Conservation (phyloP, 305 asterid genomes). For the Fraxinus albicans region DNA sequence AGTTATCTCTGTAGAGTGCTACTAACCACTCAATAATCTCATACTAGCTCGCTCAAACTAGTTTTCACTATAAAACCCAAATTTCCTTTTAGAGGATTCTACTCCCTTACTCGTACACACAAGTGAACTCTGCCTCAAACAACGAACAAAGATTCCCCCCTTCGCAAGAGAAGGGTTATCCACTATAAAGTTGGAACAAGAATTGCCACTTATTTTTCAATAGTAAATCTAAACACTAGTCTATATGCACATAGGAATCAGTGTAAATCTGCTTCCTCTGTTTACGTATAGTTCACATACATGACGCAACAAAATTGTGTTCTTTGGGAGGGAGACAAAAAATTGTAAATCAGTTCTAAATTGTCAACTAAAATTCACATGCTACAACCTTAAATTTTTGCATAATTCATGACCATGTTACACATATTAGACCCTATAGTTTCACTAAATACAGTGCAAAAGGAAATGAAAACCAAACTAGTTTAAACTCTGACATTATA, state of each 20-base stretch:
- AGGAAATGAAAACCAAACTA: not conserved
- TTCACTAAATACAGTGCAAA: not conserved
- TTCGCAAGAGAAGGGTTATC: not conserved
- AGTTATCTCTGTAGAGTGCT: not conserved
- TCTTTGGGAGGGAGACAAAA: not conserved
- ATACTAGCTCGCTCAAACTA: not conserved
- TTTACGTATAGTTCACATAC: not conserved
- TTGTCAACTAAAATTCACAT: not conserved
- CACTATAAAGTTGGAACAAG: not conserved
- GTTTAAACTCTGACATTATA: not conserved
- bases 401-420: not conserved
- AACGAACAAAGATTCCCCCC: not conserved
- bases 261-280: not conserved
- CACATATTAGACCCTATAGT: not conserved
- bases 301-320: not conserved
- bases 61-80: not conserved
- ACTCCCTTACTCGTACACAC: not conserved
- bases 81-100: not conserved
- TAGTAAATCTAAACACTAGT: not conserved
- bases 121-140: not conserved
- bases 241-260: not conserved
- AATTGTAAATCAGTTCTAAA: not conserved
- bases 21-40: not conserved
- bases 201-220: not conserved
- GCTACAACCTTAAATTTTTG: not conserved